Evolutionary conservation across 305 asterid genomes (phyloP), one percentile per base, ranked within the genome.

Genomic region (Petunia hybrid): DNA sequence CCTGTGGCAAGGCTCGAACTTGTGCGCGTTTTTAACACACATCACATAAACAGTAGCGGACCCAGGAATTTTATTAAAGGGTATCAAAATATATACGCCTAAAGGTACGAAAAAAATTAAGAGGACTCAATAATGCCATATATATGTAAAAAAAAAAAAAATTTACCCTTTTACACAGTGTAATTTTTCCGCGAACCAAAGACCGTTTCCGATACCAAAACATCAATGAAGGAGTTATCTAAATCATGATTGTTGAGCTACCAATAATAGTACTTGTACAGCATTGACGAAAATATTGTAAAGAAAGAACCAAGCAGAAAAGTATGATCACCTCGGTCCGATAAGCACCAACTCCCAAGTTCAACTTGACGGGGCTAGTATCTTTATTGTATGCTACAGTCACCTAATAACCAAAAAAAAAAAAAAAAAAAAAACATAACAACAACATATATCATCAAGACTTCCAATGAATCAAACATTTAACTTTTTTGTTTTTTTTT

Each of bases 281-380:
- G 46, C 63, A 48, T 36, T 14, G 12, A 51, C 7, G 35, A 51
- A 1, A 73, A 73, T 12, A 73, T 7, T 36, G 35, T 13, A 51
- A 31, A 2, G n/a, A 73, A 53, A 67, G 6, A 73, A 73, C 7
- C 36, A 38, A 51, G 41, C 5, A n/a, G n/a, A 55, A 51, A 73
- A 36, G 78, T 35, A 73, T 73, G 78, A 69, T 85, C 65, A 92
- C 99, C 99, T 94, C 99, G 10, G 99, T 95, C 82, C 99, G 91
- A 82, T 95, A 95, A 14, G 99, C 99, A 59, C 99, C 99, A 77
- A 95, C 99, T 41, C 99, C 99, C 88, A 95, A 87, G 83, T 95
- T 95, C 92, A 95, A 81, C 91, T 94, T 95, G 85, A 85, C 85
- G 0, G 97, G 97, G 90, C 97, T 91, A 0, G 93, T 91, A 60